A percentile compares a stretch with the other conserved stretches of the same genome.
Evolutionary conservation across 305 asterid genomes (phyloP).

Genomic region (Galium porrigens): DNA sequence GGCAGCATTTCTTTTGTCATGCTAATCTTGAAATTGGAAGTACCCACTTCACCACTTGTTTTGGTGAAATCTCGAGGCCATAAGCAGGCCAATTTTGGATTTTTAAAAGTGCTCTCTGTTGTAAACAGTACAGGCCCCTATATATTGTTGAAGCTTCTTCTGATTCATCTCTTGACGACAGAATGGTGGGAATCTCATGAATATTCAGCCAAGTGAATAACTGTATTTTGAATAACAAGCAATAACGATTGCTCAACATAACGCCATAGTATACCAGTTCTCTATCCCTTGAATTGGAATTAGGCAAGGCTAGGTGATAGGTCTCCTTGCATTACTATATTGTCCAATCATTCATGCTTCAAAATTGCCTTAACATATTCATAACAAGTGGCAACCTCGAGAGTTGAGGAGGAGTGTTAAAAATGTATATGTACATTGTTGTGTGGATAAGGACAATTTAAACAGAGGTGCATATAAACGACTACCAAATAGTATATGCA

Average conservation of each 20-base stretch:
- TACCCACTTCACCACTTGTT: background rate
- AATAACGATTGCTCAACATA: background rate
- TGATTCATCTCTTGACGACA: background rate
- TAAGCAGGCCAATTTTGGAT: background rate
- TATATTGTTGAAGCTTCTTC: constrained; percentile 1
- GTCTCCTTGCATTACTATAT: background rate
- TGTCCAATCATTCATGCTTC: background rate
- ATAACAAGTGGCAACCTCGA: background rate
- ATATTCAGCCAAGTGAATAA: background rate
- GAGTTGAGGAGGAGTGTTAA: background rate
- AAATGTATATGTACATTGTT: background rate
- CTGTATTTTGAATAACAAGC: background rate
- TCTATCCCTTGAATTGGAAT: background rate
- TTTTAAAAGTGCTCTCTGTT: background rate
- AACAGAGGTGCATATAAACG: background rate
- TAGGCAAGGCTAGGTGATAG: background rate
- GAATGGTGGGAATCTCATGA: background rate
- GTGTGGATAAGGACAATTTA: background rate
- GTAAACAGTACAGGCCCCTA: background rate
- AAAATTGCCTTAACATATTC: background rate
- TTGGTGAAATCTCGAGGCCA: background rate
- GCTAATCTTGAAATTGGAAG: background rate
- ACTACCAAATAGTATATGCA: background rate
- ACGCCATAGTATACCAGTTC: background rate
- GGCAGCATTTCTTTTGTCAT: background rate